A percentile compares a stretch with the other conserved stretches of the same genome.
Conservation (phyloP, 2,329 filamentous ascomycete species). For the Exophiala alcalophila region DNA sequence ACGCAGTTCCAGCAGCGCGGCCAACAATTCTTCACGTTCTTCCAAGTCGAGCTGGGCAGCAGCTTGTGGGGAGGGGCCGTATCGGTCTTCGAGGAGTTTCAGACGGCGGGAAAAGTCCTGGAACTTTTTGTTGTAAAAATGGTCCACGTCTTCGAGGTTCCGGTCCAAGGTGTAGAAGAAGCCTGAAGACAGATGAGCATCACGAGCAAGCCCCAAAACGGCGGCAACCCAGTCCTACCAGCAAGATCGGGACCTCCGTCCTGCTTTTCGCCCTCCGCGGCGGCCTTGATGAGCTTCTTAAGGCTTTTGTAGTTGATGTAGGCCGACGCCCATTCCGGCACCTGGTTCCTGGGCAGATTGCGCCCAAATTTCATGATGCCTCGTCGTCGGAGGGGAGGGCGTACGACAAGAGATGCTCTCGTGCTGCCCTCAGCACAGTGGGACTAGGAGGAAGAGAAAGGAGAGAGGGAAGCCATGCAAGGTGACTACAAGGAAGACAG, state of each 20-base stretch:
- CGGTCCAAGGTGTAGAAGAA: constrained; percentile 97
- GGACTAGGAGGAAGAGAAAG: constrained; percentile 3
- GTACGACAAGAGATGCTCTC: no score
- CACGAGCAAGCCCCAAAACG: no score
- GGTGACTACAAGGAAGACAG: constrained; percentile 14
- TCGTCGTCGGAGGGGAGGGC: no score
- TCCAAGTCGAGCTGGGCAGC: constrained; percentile 75
- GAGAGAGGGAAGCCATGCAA: constrained; percentile 1
- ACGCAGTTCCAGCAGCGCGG: constrained; percentile 81
- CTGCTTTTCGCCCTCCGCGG: constrained; percentile 64
- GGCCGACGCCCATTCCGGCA: constrained; percentile 49
- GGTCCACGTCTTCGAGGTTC: constrained; percentile 94
- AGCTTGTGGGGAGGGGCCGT: constrained; percentile 69
- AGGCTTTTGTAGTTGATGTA: constrained; percentile 58
- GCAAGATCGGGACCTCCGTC: constrained; percentile 81
- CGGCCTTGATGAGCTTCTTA: constrained; percentile 88
- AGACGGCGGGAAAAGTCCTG: constrained; percentile 78
- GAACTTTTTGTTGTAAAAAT: constrained; percentile 96
- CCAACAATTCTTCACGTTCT: constrained; percentile 87
- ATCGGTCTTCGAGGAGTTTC: constrained; percentile 81
- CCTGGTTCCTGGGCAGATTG: constrained; percentile 49
- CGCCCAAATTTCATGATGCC: constrained; percentile 51
- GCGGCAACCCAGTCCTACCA: constrained; percentile 63
- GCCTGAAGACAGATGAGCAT: constrained; percentile 54
- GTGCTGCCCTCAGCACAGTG: constrained; percentile 1